Base-by-base conservation (phyloP, 1,139 yeast genomes). In the Blastobotrys apis region DNA sequence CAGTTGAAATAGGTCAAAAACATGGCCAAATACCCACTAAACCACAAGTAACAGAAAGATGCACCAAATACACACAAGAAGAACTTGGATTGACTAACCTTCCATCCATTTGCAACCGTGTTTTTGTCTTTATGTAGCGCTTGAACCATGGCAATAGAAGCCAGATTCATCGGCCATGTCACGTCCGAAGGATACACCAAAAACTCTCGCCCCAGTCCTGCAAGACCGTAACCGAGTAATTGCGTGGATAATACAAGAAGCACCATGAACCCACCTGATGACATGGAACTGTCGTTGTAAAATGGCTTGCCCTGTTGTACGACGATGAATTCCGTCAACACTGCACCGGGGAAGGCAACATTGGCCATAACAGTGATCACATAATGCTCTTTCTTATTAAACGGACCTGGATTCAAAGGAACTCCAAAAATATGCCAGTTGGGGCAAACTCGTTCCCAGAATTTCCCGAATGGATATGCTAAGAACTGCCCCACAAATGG, bases 301-400 rank as follows among this genome's bases (percentile, higher is more conserved):
- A 29, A 29, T 12, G n/a, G 32, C 32, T 29, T 29, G 16, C 13
- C 32, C n/a, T 29, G 32, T 12, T 29, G 32, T 9, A 25, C 27
- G 10, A 25, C 12, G 10, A 25, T 9, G 12, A 25, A 25, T 25
- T 25, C 27, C 12, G 27, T 25, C 27, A 25, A 12, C 8, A 25
- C 27, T 25, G 27, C 27, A 25, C 20, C n/a, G n/a, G n/a, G n/a
- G 50, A 78, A 76, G 3, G 83, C 69, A 3, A 78, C 76, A 48
- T 74, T 73, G 20, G 77, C 68, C 81, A 80, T 78, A 49, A 81
- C 72, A 6, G 82, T 75, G 51, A 81, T 74, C 45, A 81, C 66
- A 19, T 84, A 71, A 59, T 81, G 86, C 60, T 81, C 87, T 59
- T 80, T 79, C 50, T 75, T 62, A 58, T 78, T 80, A 66, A 80